Conservation (phyloP, 495 filamentous ascomycete species). For the Sporormia fimetaria region DNA sequence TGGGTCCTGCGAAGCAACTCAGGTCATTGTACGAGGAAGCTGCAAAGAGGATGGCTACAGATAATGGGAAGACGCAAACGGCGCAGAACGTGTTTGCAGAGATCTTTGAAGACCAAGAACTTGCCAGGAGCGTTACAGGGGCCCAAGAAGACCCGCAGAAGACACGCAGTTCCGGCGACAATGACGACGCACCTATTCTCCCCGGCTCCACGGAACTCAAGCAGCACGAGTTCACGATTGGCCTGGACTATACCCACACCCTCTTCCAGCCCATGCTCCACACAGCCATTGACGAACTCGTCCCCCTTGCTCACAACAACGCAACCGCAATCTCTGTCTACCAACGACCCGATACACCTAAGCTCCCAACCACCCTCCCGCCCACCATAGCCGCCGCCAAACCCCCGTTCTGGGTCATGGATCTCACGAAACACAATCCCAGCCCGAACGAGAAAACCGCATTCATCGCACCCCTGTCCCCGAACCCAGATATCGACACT, state of each 20-base stretch:
- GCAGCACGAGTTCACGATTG: slow-evolving; percentile 24
- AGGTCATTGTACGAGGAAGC: slow-evolving; percentile 23
- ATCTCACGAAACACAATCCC: slow-evolving; percentile 10
- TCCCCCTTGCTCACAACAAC: slow-evolving; percentile 15
- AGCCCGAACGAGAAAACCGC: slow-evolving; percentile 13
- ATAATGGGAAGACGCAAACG: slow-evolving; percentile 11
- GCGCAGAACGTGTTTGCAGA: slow-evolving; percentile 28
- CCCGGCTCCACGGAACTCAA: too few relatives aligned
- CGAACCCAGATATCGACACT: slow-evolving; percentile 12
- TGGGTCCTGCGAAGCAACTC: slow-evolving; percentile 29
- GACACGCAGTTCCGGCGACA: slow-evolving; percentile 1
- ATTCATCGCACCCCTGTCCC: slow-evolving; percentile 9
- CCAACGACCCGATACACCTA: slow-evolving; percentile 14
- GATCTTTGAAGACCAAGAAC: slow-evolving; percentile 29
- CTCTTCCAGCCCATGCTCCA: slow-evolving; percentile 31
- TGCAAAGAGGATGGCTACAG: slow-evolving; percentile 15
- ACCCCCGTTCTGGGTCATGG: slow-evolving; percentile 18
- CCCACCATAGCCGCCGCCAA: slow-evolving; percentile 7
- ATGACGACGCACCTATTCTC: too few relatives aligned
- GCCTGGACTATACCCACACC: slow-evolving; percentile 25
- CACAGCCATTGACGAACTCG: slow-evolving; percentile 17
- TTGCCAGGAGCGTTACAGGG: slow-evolving; percentile 11
- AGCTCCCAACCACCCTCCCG: slow-evolving; percentile 12
- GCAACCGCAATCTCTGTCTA: slow-evolving; percentile 8
- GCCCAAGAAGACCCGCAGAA: background rate